These are phyloP conservation scores for Pilasporangium apinafurcum DNA, from an alignment of 352 stramenopile genomes.

Conservation along the genomic window DNA sequence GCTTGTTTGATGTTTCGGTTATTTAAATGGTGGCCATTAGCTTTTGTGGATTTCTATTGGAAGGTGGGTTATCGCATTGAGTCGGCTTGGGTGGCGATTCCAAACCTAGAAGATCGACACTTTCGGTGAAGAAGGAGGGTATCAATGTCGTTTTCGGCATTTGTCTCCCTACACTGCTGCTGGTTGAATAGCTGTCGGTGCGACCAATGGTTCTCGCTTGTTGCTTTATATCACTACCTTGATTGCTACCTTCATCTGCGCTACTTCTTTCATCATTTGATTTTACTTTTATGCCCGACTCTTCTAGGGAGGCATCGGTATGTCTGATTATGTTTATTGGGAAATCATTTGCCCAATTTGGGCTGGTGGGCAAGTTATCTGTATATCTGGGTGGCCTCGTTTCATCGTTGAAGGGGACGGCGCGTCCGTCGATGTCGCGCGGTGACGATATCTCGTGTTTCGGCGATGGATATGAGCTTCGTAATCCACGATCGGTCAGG, in stretches of 20 bases:
- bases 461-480: slow-evolving; percentile 15
- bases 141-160: not conserved
- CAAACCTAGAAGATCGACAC: slow-evolving; percentile 21
- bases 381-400: slow-evolving; percentile 26
- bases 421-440: not conserved
- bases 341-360: slow-evolving; percentile 23
- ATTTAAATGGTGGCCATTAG: slow-evolving; percentile 13
- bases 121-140: slow-evolving; percentile 1
- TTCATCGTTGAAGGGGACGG: slow-evolving; percentile 10
- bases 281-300: too few species aligned
- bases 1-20: not conserved
- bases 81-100: slow-evolving; percentile 2
- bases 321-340: slow-evolving; percentile 41
- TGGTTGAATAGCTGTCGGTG: not conserved
- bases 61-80: not conserved
- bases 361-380: slow-evolving; percentile 11
- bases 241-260: not conserved
- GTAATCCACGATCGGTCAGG: slow-evolving; percentile 40
- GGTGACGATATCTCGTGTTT: slow-evolving; percentile 1
- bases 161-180: too few species aligned
- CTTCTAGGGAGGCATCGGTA: slow-evolving; percentile 16
- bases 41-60: slow-evolving; percentile 1
- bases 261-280: not conserved
- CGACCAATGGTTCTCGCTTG: not conserved
- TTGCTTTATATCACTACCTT: not conserved